Percentiles rank a stretch among this genome's conserved stretches.
These are phyloP conservation scores for Phlebiopsis flavidoalba DNA, from an alignment of 768 basidiomycete genomes.

Conservation along the genomic window DNA sequence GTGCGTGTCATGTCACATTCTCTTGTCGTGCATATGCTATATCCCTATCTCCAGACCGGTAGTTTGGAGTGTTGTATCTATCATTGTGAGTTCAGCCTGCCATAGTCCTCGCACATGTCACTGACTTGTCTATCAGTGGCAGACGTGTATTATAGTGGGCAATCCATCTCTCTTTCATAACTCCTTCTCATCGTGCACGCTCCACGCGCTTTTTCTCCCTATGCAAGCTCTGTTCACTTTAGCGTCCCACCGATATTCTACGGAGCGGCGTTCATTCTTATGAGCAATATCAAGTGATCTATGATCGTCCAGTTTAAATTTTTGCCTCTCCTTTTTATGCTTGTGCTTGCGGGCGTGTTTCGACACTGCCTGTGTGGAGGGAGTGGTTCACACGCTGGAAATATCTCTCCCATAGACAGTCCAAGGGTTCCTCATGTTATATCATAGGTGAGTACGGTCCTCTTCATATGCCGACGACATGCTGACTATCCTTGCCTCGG, in stretches of 20 bases:
- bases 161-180: slow-evolving; percentile 14
- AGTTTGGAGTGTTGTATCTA: slow-evolving; percentile 18
- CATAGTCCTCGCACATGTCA: background rate
- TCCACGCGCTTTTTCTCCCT: background rate
- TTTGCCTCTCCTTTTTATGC: slow-evolving; percentile 32
- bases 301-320: slow-evolving; percentile 28
- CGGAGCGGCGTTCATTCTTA: slow-evolving; percentile 81
- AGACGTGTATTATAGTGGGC: slow-evolving; percentile 32
- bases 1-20: slow-evolving; percentile 31
- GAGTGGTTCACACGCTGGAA: slow-evolving; percentile 49
- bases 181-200: background rate
- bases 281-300: slow-evolving; percentile 58
- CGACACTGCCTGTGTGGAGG: slow-evolving; percentile 26
- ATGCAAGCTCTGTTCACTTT: slow-evolving; percentile 75
- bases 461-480: background rate
- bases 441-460: slow-evolving; percentile 10
- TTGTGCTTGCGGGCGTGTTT: slow-evolving; percentile 20
- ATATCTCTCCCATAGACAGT: slow-evolving; percentile 25
- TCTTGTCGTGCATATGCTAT: background rate
- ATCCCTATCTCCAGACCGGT: slow-evolving; percentile 32
- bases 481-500: background rate
- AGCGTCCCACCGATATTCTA: slow-evolving; percentile 59
- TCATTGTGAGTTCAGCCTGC: slow-evolving; percentile 29
- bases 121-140: slow-evolving; percentile 19
- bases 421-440: background rate